A percentile compares a stretch with the other conserved stretches of the same genome.
phyloP scores from a whole-genome alignment of 1,284 basidiomycete species.

The Pseudozyma sp. region DNA sequence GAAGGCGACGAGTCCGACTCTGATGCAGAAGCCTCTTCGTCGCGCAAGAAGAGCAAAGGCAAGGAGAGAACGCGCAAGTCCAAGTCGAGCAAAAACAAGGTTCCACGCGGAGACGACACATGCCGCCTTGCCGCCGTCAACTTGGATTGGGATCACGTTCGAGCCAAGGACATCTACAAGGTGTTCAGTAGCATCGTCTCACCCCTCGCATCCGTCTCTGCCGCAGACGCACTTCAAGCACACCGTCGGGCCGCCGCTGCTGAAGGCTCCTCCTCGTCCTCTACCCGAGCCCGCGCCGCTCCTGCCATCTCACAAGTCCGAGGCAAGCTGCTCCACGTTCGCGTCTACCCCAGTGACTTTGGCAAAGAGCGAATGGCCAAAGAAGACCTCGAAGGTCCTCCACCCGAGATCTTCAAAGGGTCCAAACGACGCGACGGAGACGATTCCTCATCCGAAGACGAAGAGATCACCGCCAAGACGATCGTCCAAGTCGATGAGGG shows the following conservation, averaged over 20 bases:
- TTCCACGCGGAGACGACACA: conserved; percentile 62
- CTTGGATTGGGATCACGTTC: conserved; percentile 97
- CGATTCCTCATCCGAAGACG: conserved; percentile 75
- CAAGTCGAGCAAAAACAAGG: conserved; percentile 40
- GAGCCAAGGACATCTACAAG: conserved; percentile 89
- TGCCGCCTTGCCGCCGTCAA: conserved; percentile 88
- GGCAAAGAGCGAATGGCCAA: conserved; percentile 86
- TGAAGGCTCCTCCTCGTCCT: conserved; percentile 5
- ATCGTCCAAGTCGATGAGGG: conserved; percentile 70
- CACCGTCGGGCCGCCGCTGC: conserved; percentile 23
- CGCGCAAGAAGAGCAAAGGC: conserved; percentile 66
- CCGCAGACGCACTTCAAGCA: conserved; percentile 32
- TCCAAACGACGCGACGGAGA: conserved; percentile 62
- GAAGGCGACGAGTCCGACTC: conserved; percentile 40
- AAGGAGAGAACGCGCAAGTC: conserved; percentile 26
- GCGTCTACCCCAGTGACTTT: conserved; percentile 92
- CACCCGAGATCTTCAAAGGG: conserved; percentile 79
- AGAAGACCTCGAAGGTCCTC: conserved; percentile 92
- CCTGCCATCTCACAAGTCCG: conserved; percentile 53
- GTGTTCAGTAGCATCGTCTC: conserved; percentile 88
- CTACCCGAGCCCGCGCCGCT: conserved; percentile 18
- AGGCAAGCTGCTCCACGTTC: conserved; percentile 65
- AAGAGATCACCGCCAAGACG: conserved; percentile 52
- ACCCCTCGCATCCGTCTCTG: conserved; percentile 56
- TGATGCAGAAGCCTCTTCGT: conserved; percentile 67